Base-by-base conservation (phyloP, 2,329 filamentous ascomycete species). In the Colletotrichum lindemuthianum region DNA sequence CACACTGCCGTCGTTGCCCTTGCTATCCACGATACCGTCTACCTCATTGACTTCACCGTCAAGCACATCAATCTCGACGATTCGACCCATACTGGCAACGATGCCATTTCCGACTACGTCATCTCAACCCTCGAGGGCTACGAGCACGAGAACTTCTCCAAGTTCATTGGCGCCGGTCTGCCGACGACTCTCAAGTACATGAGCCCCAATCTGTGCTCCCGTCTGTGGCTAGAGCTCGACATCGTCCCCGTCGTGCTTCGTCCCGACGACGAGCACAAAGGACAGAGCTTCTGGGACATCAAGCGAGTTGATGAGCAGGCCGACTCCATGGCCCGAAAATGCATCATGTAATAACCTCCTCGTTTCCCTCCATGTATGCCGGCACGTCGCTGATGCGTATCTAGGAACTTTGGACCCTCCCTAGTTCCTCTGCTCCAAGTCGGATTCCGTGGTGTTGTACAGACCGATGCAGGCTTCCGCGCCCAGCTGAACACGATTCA, bases 271-370 rank as follows among this genome's bases (percentile, higher is more conserved):
- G 77, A 81, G 45, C 72, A 76, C 67, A 78, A 79, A 69, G 75
- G 75, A 51, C 77, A 73, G 69, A 77, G 70, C 45, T 81, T 83
- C 67, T 86, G 84, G 82, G 79, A 83, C 49, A 75, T 78, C 39
- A 87, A 88, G 72, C 79, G 83, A n/a, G 83, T 93, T 5, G 92
- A 94, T 70, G 92, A 96, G 73, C 89, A 93, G 74, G 91, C 92
- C 1, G 92, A 95, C 73, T 91, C 90, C 1, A 91, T 94, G 86
- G 90, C 89, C 2, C 84, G 92, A 66, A 94, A 93, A 79, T 92
- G 90, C 74, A 84, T 93, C 67, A 86, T 89, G 89, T 91, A 77
- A 76, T 85, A 78, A 34, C 44, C 24, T 24, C 24, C 24, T 24
- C 24, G 24, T 24, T 24, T 24, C 24, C 24, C 24, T 24, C 24